Evolutionary conservation across 331 rosid species (phyloP).

Genomic region (Rosa hybrid): DNA sequence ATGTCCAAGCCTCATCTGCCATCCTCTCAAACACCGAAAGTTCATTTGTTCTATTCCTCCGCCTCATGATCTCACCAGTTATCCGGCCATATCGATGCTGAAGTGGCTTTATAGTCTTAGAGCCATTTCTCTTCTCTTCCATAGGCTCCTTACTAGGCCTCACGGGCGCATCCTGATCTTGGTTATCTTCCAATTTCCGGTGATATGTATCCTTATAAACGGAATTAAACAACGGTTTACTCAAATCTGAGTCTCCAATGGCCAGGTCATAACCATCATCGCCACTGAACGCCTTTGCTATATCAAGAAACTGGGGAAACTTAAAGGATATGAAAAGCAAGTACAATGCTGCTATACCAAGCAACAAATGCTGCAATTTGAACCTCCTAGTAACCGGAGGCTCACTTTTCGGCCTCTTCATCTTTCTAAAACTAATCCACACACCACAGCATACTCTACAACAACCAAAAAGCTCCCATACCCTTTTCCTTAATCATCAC

Average conservation of each 20-base stretch:
- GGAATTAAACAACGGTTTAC: slow-evolving; percentile 63
- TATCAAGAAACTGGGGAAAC: slow-evolving; percentile 68
- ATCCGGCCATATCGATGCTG: slow-evolving; percentile 71
- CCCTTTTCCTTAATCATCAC: slow-evolving; percentile 24
- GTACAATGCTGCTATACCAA: slow-evolving; percentile 68
- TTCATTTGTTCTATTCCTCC: slow-evolving; percentile 50
- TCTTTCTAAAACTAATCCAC: slow-evolving; percentile 24
- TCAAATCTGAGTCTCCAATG: slow-evolving; percentile 54
- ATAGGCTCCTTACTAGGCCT: slow-evolving; percentile 72
- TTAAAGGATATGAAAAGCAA: slow-evolving; percentile 75
- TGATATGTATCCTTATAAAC: slow-evolving; percentile 77
- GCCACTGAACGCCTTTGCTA: slow-evolving; percentile 69
- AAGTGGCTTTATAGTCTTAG: slow-evolving; percentile 40
- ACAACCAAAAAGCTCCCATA: slow-evolving; percentile 41
- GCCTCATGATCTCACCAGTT: slow-evolving; percentile 55
- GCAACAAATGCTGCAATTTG: slow-evolving; percentile 69
- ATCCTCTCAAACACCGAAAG: slow-evolving; percentile 78
- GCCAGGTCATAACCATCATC: slow-evolving; percentile 59
- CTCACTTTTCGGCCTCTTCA: slow-evolving; percentile 79
- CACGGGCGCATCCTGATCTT: slow-evolving; percentile 56
- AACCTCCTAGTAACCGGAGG: slow-evolving; percentile 68
- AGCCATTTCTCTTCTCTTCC: slow-evolving; percentile 52
- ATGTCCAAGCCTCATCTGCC: slow-evolving; percentile 98
- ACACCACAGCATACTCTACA: slow-evolving; percentile 35
- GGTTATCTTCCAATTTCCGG: slow-evolving; percentile 72